Percentiles rank a stretch among this genome's conserved stretches.
phyloP scores from a whole-genome alignment of 139 green algal species.

The Desmodesmus armatus region DNA sequence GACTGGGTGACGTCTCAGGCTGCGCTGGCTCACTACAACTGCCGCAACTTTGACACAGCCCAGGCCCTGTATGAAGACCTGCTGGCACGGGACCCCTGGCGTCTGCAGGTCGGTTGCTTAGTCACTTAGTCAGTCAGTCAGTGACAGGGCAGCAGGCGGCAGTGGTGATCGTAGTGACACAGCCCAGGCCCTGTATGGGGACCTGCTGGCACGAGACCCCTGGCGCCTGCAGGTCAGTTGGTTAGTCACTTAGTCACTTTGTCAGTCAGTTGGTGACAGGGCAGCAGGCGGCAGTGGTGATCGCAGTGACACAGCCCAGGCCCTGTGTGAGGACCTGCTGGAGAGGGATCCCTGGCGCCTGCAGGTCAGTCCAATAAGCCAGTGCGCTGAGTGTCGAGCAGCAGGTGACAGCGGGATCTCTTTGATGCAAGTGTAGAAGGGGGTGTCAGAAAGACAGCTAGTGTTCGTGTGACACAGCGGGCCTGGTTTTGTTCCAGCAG shows the following conservation, averaged over 20 bases:
- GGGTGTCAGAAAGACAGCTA: too few relatives aligned
- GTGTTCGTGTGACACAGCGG: slow-evolving; percentile 42
- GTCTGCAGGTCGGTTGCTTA: slow-evolving; percentile 74
- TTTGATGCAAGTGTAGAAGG: too few relatives aligned
- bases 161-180: slow-evolving; percentile 58
- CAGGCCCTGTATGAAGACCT: slow-evolving; percentile 92
- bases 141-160: not conserved
- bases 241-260: slow-evolving; percentile 46
- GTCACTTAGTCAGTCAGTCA: not conserved
- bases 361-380: slow-evolving; percentile 81
- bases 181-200: slow-evolving; percentile 86
- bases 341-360: too few relatives aligned
- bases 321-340: too few relatives aligned
- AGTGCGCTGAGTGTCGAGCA: not conserved
- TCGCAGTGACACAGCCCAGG: too few relatives aligned
- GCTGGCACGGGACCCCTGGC: slow-evolving; percentile 81
- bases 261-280: not conserved
- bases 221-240: slow-evolving; percentile 87
- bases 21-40: slow-evolving; percentile 93
- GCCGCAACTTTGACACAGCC: slow-evolving; percentile 91
- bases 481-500: not conserved
- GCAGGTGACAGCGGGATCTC: not conserved
- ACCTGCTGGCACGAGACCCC: slow-evolving; percentile 84
- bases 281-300: not conserved
- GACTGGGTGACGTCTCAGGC: slow-evolving; percentile 75